Evolutionary conservation across 768 basidiomycete species (phyloP), one percentile per base, ranked within the genome.

Genomic region (Plicaturopsis crispa): DNA sequence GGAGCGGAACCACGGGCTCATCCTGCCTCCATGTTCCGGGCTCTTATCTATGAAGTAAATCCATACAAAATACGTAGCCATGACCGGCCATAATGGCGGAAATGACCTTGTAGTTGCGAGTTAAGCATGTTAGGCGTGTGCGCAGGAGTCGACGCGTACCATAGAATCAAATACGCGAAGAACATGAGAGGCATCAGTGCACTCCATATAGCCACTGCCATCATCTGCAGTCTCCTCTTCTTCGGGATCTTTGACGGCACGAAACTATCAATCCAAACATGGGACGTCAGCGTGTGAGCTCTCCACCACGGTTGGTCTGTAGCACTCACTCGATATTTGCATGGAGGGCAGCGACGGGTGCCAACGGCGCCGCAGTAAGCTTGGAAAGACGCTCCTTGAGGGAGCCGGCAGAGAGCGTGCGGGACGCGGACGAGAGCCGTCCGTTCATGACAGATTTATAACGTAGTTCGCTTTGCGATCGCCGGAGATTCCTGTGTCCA

Each of bases 191-290:
- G 72, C 37, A 96, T 78, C 57, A 81, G 63, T n/a, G 83, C 75
- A 20, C 87, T 86, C 90, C 88, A 94, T 36, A 80, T 47, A 12
- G 92, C 87, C 33, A 98, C 94, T 0, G 77, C 83, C 46, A 90
- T 66, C 48, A 87, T 97, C 65, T 98, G 93, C 42, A 94, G 57
- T 49, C 92, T 69, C 48, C 92, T 73, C 59, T 83, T 84, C 43
- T 80, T 73, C 12, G 93, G 93, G 50, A 97, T 84, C 51, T 77
- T 75, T 6, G 88, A 73, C 0, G 92, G 92, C 1, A 82, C 92
- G 54, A 91, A 96, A 36, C 85, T 87, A 45, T 13, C 43, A 19
- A 10, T 17, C 20, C 18, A 19, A 31, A 37, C 21, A 38, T 12
- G 42, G 14, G 18, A 19, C 14, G 14, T 6, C 4, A 1, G 39